A percentile compares a stretch with the other conserved stretches of the same genome.
Evolutionary conservation across 2,329 filamentous ascomycete species (phyloP).

Genomic region (Paraphaeosphaeria sporulosa): DNA sequence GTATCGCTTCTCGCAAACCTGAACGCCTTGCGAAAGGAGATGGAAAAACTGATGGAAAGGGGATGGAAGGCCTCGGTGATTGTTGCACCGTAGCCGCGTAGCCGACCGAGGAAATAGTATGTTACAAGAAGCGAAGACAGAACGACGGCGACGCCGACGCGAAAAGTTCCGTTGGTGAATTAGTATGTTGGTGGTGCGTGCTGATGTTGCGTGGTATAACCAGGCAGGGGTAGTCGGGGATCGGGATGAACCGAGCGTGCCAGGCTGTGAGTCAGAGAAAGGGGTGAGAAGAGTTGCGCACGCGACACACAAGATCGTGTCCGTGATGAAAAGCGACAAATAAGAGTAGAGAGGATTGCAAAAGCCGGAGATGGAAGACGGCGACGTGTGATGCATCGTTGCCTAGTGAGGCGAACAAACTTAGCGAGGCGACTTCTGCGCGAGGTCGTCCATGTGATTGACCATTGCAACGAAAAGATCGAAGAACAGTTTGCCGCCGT

Average conservation of each 20-base stretch:
- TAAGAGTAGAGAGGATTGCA: constrained; percentile 16
- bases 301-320: constrained; percentile 24
- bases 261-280: constrained; percentile 30
- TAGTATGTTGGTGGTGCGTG: background rate
- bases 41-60: constrained; percentile 17
- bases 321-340: constrained; percentile 16
- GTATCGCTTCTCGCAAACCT: constrained; percentile 35
- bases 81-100: constrained; percentile 26
- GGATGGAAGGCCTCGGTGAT: constrained; percentile 22
- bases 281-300: constrained; percentile 27
- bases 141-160: constrained; percentile 17
- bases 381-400: constrained; percentile 11
- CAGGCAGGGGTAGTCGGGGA: constrained; percentile 7
- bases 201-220: constrained; percentile 8
- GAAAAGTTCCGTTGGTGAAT: background rate
- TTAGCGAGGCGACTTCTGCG: constrained; percentile 41
- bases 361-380: constrained; percentile 27
- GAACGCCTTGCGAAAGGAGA: constrained; percentile 29
- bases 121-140: constrained; percentile 39
- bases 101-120: constrained; percentile 35
- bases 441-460: constrained; percentile 72
- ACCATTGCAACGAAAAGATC: constrained; percentile 92
- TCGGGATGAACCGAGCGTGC: constrained; percentile 20
- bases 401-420: constrained; percentile 20
- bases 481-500: constrained; percentile 87